Percentiles rank a stretch among this genome's conserved stretches.
These are phyloP conservation scores for Lasiosphaeriaceae sp. DNA, from an alignment of 495 filamentous ascomycete genomes.

Conservation along the genomic window DNA sequence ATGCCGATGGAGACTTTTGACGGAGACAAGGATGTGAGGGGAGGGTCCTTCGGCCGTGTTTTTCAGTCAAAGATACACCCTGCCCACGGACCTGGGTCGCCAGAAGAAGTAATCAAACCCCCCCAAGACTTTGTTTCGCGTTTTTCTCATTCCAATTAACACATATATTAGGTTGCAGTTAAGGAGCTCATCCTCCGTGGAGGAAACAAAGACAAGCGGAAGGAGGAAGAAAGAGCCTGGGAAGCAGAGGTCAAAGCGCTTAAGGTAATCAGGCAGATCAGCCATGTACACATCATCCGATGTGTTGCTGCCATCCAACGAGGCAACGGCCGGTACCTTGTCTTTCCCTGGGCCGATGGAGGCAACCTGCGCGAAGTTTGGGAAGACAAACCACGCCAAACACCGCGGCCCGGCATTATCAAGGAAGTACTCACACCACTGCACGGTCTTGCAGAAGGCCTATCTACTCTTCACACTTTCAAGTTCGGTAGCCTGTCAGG, in stretches of 20 bases:
- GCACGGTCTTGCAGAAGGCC: not conserved
- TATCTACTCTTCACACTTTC: not conserved
- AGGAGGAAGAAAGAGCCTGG: not conserved
- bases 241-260: not conserved
- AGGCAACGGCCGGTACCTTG: not conserved
- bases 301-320: not conserved
- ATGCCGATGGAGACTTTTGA: no score
- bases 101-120: no score
- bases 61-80: no score
- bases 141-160: no score
- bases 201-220: not conserved
- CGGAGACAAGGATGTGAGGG: no score
- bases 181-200: not conserved
- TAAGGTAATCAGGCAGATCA: not conserved
- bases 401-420: not conserved
- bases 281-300: not conserved
- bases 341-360: not conserved
- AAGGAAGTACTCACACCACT: not conserved
- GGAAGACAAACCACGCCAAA: not conserved
- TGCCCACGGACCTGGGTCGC: no score
- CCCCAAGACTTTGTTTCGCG: no score
- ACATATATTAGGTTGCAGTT: not conserved
- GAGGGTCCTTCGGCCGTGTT: no score
- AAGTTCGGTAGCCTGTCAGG: not conserved
- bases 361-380: not conserved